These are phyloP conservation scores for Lathyrus aphaca DNA, from an alignment of 306 rosid species.

Conservation along the genomic window DNA sequence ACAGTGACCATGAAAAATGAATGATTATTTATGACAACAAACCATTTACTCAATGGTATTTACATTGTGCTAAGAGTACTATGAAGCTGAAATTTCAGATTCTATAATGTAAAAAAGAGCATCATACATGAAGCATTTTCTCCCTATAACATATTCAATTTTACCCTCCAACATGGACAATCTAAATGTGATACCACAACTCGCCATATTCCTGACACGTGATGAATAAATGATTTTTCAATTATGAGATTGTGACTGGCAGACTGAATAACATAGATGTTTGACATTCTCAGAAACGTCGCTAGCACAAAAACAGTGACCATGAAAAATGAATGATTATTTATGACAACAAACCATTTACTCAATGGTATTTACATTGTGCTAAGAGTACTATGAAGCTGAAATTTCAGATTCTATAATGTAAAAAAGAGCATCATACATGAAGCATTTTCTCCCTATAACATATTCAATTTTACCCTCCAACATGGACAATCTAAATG, in stretches of 20 bases:
- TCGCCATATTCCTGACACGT: background rate
- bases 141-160: background rate
- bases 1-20: no score
- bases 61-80: background rate
- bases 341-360: background rate
- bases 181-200: background rate
- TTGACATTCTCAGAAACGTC: background rate
- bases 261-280: background rate
- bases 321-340: no score
- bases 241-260: slow-evolving; percentile 1
- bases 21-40: no score
- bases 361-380: background rate
- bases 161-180: slow-evolving; percentile 15
- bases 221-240: background rate
- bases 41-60: slow-evolving; percentile 1
- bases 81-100: background rate
- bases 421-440: slow-evolving; percentile 3
- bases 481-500: background rate
- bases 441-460: background rate
- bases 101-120: slow-evolving; percentile 1
- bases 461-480: slow-evolving; percentile 2
- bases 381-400: slow-evolving; percentile 4
- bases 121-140: background rate
- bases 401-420: background rate
- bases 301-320: no score